These are phyloP conservation scores for Diaporthe batatas DNA, from an alignment of 2,329 filamentous ascomycete genomes.

Conservation along the genomic window DNA sequence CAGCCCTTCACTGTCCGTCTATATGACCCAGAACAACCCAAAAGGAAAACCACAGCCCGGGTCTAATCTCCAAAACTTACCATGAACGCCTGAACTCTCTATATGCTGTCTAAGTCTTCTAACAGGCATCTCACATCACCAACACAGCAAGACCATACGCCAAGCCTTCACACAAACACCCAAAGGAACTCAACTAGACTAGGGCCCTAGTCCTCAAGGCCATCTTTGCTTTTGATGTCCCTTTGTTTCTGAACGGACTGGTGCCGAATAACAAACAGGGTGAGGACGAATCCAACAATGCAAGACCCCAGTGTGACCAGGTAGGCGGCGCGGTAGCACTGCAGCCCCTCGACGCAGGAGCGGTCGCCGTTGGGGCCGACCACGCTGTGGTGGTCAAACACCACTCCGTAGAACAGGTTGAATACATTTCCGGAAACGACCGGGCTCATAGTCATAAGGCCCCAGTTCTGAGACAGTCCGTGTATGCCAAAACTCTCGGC, in stretches of 20 bases:
- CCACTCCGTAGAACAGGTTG: slow-evolving; percentile 88
- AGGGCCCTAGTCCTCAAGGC: slow-evolving; percentile 51
- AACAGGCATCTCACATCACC: slow-evolving; percentile 12
- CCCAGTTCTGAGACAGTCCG: slow-evolving; percentile 95
- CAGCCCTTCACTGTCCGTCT: background rate
- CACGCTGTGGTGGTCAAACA: slow-evolving; percentile 85
- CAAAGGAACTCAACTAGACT: background rate
- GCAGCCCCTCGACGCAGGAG: slow-evolving; percentile 80
- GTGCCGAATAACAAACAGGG: slow-evolving; percentile 77
- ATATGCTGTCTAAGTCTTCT: slow-evolving; percentile 31
- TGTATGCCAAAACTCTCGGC: slow-evolving; percentile 92
- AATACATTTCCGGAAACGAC: slow-evolving; percentile 91
- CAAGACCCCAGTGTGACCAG: slow-evolving; percentile 81
- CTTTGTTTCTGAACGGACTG: slow-evolving; percentile 60
- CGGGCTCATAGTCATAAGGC: slow-evolving; percentile 90
- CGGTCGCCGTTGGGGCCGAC: slow-evolving; percentile 77
- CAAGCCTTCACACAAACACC: background rate
- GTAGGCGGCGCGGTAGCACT: slow-evolving; percentile 87
- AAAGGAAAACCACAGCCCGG: slow-evolving; percentile 2
- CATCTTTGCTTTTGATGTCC: slow-evolving; percentile 54
- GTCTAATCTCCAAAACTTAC: background rate
- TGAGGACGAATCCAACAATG: slow-evolving; percentile 75
- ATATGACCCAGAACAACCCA: background rate
- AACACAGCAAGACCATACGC: background rate
- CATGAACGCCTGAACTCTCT: slow-evolving; percentile 27